phyloP scores from a whole-genome alignment of 495 filamentous ascomycete species.

The Xylaria bambusicola region DNA sequence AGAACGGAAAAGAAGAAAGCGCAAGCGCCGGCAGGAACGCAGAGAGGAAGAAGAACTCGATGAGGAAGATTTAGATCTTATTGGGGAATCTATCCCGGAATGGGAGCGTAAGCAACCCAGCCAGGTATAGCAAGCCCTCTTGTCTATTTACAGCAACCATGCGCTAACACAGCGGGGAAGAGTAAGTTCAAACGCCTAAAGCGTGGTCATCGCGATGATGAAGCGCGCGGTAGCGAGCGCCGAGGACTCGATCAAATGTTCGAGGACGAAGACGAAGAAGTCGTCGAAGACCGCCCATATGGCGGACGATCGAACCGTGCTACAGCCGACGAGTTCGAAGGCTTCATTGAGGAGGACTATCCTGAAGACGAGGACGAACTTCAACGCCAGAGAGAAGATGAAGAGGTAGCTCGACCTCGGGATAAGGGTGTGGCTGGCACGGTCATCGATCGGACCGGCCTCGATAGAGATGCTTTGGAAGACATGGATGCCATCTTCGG shows the following conservation, averaged over 20 bases:
- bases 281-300: slow-evolving; percentile 58
- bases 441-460: slow-evolving; percentile 67
- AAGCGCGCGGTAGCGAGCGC: slow-evolving; percentile 57
- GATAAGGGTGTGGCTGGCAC: slow-evolving; percentile 64
- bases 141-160: not conserved
- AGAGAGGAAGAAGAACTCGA: slow-evolving; percentile 89
- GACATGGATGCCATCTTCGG: slow-evolving; percentile 96
- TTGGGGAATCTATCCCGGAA: slow-evolving; percentile 74
- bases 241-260: slow-evolving; percentile 88
- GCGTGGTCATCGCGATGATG: slow-evolving; percentile 80
- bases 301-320: slow-evolving; percentile 52
- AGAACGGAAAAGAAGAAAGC: slow-evolving; percentile 64
- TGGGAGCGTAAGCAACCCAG: slow-evolving; percentile 63
- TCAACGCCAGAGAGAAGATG: slow-evolving; percentile 77
- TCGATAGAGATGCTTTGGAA: slow-evolving; percentile 88
- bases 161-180: slow-evolving; percentile 50
- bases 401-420: slow-evolving; percentile 76
- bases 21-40: slow-evolving; percentile 68
- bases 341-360: slow-evolving; percentile 96
- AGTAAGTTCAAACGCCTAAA: slow-evolving; percentile 94
- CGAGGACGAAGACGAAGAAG: slow-evolving; percentile 88
- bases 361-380: slow-evolving; percentile 82
- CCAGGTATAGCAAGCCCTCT: slow-evolving; percentile 50
- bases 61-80: slow-evolving; percentile 94
- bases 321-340: slow-evolving; percentile 85